Evolutionary conservation across 441 rosid species (phyloP).

Genomic region (Pelargonium myrrhifolium): DNA sequence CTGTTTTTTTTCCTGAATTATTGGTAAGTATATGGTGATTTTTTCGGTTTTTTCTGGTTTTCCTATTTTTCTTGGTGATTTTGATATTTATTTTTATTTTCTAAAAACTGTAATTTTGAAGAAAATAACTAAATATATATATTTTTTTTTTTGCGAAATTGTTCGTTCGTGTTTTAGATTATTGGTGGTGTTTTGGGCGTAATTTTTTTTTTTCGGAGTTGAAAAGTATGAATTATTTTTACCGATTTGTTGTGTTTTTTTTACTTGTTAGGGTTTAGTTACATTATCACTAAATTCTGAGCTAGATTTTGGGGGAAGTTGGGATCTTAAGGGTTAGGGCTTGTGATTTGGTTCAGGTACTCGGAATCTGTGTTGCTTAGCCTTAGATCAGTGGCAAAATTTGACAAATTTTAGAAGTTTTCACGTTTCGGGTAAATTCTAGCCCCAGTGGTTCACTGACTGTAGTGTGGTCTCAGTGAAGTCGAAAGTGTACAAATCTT

Average conservation of each 20-base stretch:
- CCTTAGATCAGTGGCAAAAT: background rate
- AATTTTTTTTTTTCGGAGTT: conserved; percentile 11
- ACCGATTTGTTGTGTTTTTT: background rate
- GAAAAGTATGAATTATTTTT: background rate
- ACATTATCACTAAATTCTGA: conserved; percentile 18
- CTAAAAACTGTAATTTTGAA: conserved; percentile 21
- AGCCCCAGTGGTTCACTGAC: background rate
- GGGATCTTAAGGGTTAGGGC: conserved; percentile 7
- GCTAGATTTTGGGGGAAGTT: conserved; percentile 18
- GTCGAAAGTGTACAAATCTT: background rate
- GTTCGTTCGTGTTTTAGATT: conserved; percentile 10
- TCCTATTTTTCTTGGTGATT: conserved; percentile 3
- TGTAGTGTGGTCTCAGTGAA: conserved; percentile 2
- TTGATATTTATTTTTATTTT: conserved; percentile 1
- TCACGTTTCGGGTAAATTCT: background rate
- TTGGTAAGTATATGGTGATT: conserved; percentile 40
- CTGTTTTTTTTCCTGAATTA: conserved; percentile 23
- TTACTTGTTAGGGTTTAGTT: conserved; percentile 30
- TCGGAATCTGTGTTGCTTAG: background rate
- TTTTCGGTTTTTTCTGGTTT: conserved; percentile 10
- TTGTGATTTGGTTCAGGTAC: conserved; percentile 9
- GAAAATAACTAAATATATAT: conserved; percentile 10
- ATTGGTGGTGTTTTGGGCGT: conserved; percentile 9
- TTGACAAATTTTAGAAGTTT: conserved; percentile 1
- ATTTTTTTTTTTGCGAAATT: conserved; percentile 17